Percentiles rank a stretch among this genome's conserved stretches.
These are phyloP conservation scores for Nicotiana undulata DNA, from an alignment of 257 asterid species.

Conservation along the genomic window DNA sequence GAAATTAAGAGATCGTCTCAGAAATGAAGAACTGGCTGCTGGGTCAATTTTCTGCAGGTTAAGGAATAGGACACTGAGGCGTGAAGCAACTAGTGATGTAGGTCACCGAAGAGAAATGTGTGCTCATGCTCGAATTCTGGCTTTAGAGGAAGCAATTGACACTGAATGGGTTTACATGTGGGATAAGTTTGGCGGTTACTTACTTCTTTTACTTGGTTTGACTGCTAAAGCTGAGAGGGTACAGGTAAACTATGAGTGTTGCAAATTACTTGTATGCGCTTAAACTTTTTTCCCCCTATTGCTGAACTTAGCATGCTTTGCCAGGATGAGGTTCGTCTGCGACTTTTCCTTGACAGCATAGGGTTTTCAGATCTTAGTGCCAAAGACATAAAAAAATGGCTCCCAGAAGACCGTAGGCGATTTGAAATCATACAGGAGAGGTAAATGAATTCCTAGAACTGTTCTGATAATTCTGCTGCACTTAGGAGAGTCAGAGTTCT, in stretches of 20 bases:
- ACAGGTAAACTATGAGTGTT: slow-evolving; percentile 51
- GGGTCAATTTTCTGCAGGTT: slow-evolving; percentile 69
- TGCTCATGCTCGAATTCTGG: slow-evolving; percentile 97
- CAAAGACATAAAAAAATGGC: slow-evolving; percentile 90
- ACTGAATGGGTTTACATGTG: slow-evolving; percentile 99
- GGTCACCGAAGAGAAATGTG: slow-evolving; percentile 96
- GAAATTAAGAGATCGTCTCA: slow-evolving; percentile 93
- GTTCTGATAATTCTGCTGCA: background rate
- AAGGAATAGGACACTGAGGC: slow-evolving; percentile 52
- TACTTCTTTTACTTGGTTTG: slow-evolving; percentile 95
- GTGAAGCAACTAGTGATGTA: slow-evolving; percentile 66
- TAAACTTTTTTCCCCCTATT: background rate
- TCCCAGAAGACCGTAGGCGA: slow-evolving; percentile 96
- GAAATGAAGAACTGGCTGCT: slow-evolving; percentile 92
- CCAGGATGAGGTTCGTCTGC: slow-evolving; percentile 96
- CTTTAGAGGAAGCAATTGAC: slow-evolving; percentile 97
- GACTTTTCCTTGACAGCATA: slow-evolving; percentile 95
- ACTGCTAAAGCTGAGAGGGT: slow-evolving; percentile 98
- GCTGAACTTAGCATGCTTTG: slow-evolving; percentile 13
- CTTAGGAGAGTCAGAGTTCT: background rate
- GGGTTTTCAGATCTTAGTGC: slow-evolving; percentile 98
- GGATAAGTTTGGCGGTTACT: slow-evolving; percentile 99
- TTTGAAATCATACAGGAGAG: slow-evolving; percentile 98
- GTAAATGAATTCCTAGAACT: slow-evolving; percentile 23
- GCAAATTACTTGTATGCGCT: background rate